A percentile compares a stretch with the other conserved stretches of the same genome.
phyloP scores from a whole-genome alignment of 768 basidiomycete genomes.

The Xerocomus potaroensis region DNA sequence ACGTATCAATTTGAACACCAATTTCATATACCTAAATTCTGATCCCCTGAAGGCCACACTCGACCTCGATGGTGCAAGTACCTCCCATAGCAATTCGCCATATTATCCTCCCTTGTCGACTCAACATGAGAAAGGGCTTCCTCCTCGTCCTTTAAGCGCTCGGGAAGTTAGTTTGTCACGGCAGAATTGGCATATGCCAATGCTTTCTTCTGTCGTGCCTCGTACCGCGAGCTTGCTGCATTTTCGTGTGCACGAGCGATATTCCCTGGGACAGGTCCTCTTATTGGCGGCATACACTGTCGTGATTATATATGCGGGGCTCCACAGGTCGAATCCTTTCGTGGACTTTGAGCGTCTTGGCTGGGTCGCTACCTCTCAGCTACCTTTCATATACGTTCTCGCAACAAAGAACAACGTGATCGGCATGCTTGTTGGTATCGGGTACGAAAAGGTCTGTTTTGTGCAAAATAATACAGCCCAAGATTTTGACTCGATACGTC shows the following conservation, averaged over 20 bases:
- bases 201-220: constrained; percentile 39
- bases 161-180: not conserved
- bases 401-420: constrained; percentile 69
- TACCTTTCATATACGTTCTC: constrained; percentile 60
- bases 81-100: constrained; percentile 7
- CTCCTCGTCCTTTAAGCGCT: constrained; percentile 9
- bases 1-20: constrained; percentile 12
- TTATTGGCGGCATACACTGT: constrained; percentile 44
- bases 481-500: not conserved
- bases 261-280: constrained; percentile 48
- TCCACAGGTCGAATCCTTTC: constrained; percentile 51
- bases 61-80: constrained; percentile 14
- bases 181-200: constrained; percentile 31
- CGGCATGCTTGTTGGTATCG: constrained; percentile 51
- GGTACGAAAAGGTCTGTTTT: constrained; percentile 59
- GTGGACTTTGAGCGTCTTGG: constrained; percentile 46
- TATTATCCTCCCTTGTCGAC: constrained; percentile 2
- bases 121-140: constrained; percentile 12
- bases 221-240: constrained; percentile 41
- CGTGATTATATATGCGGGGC: constrained; percentile 42
- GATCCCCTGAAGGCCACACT: constrained; percentile 8
- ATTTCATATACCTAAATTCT: constrained; percentile 14
- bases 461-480: too few species aligned
- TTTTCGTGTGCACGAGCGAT: constrained; percentile 41
- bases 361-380: constrained; percentile 51